Evolutionary conservation across 2,329 filamentous ascomycete species (phyloP).

Genomic region (Hansfordia pulvinata): DNA sequence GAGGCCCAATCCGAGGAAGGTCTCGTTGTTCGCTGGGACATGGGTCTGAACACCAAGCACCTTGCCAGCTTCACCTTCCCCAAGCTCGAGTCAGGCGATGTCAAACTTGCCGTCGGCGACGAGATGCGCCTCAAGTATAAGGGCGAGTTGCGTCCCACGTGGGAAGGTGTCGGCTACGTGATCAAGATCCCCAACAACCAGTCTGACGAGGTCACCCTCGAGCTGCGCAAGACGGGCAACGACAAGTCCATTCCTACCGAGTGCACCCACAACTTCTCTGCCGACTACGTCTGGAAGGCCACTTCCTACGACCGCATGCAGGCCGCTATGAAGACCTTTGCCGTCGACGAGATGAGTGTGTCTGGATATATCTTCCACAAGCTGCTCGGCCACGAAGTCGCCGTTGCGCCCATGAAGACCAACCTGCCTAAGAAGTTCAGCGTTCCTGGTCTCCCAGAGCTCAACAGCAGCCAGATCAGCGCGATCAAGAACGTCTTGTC

Average conservation of each 20-base stretch:
- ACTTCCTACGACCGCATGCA: conserved; percentile 99
- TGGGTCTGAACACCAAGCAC: conserved; percentile 94
- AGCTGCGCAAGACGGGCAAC: conserved; percentile 85
- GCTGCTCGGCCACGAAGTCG: conserved; percentile 87
- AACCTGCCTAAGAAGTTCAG: conserved; percentile 94
- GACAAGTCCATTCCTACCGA: conserved; percentile 94
- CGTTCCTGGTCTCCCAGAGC: conserved; percentile 81
- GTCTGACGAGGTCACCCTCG: conserved; percentile 92
- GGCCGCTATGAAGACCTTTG: conserved; percentile 97
- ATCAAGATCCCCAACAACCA: conserved; percentile 99
- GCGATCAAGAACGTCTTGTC: conserved; percentile 92
- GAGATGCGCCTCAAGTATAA: conserved; percentile 98
- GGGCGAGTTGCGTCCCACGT: conserved; percentile 78
- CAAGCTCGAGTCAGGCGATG: conserved; percentile 93
- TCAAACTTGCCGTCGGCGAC: conserved; percentile 93
- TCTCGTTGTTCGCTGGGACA: conserved; percentile 87
- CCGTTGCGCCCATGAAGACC: conserved; percentile 88
- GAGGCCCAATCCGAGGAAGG: conserved; percentile 96
- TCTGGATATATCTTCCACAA: conserved; percentile 99
- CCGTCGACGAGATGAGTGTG: conserved; percentile 93
- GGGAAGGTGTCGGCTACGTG: conserved; percentile 97
- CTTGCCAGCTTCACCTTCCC: conserved; percentile 89
- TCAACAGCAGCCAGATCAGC: conserved; percentile 91
- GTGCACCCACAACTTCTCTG: conserved; percentile 94
- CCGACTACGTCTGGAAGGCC: conserved; percentile 98